Evolutionary conservation across 2,329 filamentous ascomycete species (phyloP).

Genomic region (Aspergillus sp.): DNA sequence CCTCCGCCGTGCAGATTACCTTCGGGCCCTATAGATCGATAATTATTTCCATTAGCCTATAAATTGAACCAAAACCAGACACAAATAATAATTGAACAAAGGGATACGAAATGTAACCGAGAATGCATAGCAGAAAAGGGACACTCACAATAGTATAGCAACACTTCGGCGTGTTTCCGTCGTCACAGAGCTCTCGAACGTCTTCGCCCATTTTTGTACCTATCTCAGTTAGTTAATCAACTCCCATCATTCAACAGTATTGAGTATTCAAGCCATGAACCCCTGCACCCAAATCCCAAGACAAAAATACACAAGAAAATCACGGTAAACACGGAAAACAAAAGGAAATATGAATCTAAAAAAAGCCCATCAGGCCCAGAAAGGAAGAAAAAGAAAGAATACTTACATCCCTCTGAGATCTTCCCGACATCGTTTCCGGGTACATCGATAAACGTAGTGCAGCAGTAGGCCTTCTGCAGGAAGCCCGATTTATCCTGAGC

Average conservation of each 20-base stretch:
- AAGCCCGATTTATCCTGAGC: constrained; percentile 26
- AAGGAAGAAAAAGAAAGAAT: constrained; percentile 19
- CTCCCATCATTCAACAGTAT: too few species aligned
- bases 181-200: constrained; percentile 26
- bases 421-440: constrained; percentile 20
- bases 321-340: too few species aligned
- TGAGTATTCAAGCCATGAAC: too few species aligned
- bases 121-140: background rate
- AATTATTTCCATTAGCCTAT: background rate
- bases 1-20: background rate
- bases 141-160: constrained; percentile 33
- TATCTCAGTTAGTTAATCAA: background rate
- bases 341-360: too few species aligned
- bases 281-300: too few species aligned
- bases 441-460: constrained; percentile 22
- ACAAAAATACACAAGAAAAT: too few species aligned
- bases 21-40: background rate
- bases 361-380: too few species aligned
- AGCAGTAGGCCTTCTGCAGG: constrained; percentile 32
- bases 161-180: constrained; percentile 22
- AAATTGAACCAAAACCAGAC: background rate
- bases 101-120: background rate
- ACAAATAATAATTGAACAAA: background rate
- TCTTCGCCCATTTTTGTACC: constrained; percentile 19
- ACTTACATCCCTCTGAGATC: constrained; percentile 16